Evolutionary conservation across 2,329 filamentous ascomycete species (phyloP), one percentile per base, ranked within the genome.

Genomic region (Talaromyces sp.): DNA sequence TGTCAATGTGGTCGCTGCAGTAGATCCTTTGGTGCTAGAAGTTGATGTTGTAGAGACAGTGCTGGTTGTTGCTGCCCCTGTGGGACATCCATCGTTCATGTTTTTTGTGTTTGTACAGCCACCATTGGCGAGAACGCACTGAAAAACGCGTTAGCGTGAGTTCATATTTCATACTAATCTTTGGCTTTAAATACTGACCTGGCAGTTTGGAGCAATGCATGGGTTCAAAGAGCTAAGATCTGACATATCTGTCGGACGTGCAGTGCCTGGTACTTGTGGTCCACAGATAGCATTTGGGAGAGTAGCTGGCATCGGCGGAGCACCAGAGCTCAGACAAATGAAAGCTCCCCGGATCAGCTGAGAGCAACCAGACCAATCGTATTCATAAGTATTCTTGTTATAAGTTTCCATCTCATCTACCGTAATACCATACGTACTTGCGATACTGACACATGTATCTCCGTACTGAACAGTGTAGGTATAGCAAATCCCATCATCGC

Each of bases 271-370:
- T 1, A 73, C 68, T 39, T 74, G 68, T 1, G 80, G 80, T 0
- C 81, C 80, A 60, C 80, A 81, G 1, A 72, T 55, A 13, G 74
- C 73, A 43, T 74, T 71, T 1, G 61, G 29, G 3, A 76, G 56
- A 2, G 65, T 49, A 1, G 70, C 65, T 2, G 78, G 78, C 63
- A 79, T 70, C 0, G 76, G 75, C 3, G 75, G 68, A 1, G 50
- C 55, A 3, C 77, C 77, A 0, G 57, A 56, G 51, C 74, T 76
- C 0, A 79, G 55, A 51, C 77, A 80, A 4, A 79, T 74, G 9
- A 61, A 65, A 2, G 49, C 32, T 1, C 67, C 67, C 10, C 58
- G 45, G 16, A 55, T 52, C 4, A 80, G 49, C 6, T 63, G 43
- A 1, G 56, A 42, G 56, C 77, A 80, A 6, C 72, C 74, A 7